Base-by-base conservation (phyloP, 257 asterid species). In the Gardenia jasminoides region DNA sequence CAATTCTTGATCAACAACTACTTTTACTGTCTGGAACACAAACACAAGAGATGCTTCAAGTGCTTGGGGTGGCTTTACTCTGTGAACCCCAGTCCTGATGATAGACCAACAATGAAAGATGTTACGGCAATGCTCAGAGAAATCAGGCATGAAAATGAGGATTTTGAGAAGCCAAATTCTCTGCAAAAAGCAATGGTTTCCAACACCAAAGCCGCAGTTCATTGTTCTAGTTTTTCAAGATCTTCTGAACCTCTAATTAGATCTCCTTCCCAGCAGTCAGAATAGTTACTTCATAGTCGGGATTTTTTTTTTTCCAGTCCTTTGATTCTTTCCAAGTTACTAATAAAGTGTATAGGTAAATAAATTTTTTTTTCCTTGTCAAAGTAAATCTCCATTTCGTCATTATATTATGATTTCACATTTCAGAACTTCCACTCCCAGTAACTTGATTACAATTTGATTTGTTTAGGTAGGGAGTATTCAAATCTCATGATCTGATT, bases 71-170 rank as follows among this genome's bases (percentile, higher is more conserved):
- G 79, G 94, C 97, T 82, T 79, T 91, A 76, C 92, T 90, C 1
- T 87, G 94, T 90, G 77, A 91, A 82, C 74, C 79, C 85, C 2
- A 54, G 75, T 43, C 94, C 93, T 0, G 88, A 90, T 30, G 94
- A 91, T 76, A 86, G 97, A 50, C 94, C 97, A 16, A 84, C 93
- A 72, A 91, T 91, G 94, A 91, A 89, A 87, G 94, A 91, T 76
- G 94, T 91, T 28, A 82, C 87, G 46, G 93, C 93, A 68, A 90
- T 91, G 93, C 88, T 91, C 64, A 87, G 79, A 83, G 97, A 88
- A 76, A 88, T 88, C 84, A 87, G 85, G 79, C 91, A 91, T 2
- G 92, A 80, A 76, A 83, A 82, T 33, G 88, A 86, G 66, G 93
- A 88, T 79, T 31, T 73, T 2, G 89, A 85, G 80, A 90, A 91